Evolutionary conservation across 257 asterid species (phyloP).

Genomic region (Nicotiana obtusifolia): DNA sequence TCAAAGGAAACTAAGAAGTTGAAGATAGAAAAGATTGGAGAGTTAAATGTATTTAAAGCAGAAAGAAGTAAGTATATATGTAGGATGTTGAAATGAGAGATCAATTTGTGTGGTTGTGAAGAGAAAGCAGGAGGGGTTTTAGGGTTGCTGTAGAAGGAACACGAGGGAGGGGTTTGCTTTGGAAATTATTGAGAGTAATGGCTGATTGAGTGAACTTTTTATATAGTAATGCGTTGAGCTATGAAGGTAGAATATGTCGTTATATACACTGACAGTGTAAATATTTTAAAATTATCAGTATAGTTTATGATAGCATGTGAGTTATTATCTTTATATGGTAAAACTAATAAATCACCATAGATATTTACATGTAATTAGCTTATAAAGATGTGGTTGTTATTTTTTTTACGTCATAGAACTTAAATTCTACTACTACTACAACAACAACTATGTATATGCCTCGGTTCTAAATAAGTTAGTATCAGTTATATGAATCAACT

Average conservation of each 20-base stretch:
- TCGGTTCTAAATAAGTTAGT: no score
- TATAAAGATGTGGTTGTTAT: not conserved
- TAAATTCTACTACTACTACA: no score
- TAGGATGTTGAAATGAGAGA: not conserved
- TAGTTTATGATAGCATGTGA: not conserved
- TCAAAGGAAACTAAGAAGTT: not conserved
- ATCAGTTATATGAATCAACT: no score
- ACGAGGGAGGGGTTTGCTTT: not conserved
- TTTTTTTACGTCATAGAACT: no score
- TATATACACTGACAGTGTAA: no score
- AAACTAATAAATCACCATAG: not conserved
- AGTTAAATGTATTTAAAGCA: not conserved
- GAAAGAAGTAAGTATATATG: not conserved
- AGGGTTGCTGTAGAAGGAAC: slow-evolving; percentile 1
- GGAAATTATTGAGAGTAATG: slow-evolving; percentile 33
- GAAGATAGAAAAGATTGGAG: not conserved
- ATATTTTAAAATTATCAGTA: not conserved
- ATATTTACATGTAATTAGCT: not conserved
- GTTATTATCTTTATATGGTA: not conserved
- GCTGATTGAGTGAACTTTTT: slow-evolving; percentile 15
- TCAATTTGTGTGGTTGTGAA: slow-evolving; percentile 26
- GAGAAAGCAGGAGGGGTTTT: not conserved
- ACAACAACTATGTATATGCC: no score
- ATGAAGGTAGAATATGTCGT: not conserved
- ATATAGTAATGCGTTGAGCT: not conserved